These are phyloP conservation scores for Cryptococcus sp. DNA, from an alignment of 1,284 basidiomycete genomes.

Conservation along the genomic window DNA sequence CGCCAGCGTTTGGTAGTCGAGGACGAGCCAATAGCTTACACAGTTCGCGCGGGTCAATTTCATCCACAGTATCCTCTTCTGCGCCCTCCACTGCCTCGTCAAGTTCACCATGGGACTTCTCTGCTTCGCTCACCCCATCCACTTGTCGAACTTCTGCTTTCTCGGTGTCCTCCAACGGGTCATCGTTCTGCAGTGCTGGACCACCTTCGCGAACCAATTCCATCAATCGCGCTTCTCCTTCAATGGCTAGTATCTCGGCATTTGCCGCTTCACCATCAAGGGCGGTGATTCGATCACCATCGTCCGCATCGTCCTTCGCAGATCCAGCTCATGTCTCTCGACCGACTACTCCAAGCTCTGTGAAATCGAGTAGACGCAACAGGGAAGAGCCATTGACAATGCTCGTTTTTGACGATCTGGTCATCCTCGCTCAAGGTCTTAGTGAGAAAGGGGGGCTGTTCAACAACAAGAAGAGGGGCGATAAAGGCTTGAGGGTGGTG, in stretches of 20 bases:
- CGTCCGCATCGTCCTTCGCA: constrained; percentile 18
- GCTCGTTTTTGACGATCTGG: constrained; percentile 70
- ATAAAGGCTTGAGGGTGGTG: constrained; percentile 30
- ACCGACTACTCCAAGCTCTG: constrained; percentile 14
- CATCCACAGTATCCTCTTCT: constrained; percentile 22
- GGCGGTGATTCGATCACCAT: constrained; percentile 18
- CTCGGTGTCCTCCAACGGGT: constrained; percentile 27
- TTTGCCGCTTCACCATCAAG: constrained; percentile 21
- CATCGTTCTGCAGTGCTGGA: constrained; percentile 7
- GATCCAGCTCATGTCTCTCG: constrained; percentile 3
- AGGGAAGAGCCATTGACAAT: constrained; percentile 55
- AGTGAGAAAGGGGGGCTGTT: constrained; percentile 34
- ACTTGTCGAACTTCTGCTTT: constrained; percentile 31
- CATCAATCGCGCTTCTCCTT: constrained; percentile 6
- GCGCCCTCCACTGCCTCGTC: constrained; percentile 24
- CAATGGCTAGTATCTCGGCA: constrained; percentile 7
- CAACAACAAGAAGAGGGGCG: constrained; percentile 25
- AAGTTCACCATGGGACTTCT: constrained; percentile 34
- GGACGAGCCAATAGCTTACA: constrained; percentile 26
- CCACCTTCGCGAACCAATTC: constrained; percentile 24
- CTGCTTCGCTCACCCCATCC: constrained; percentile 18
- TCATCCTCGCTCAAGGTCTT: constrained; percentile 58
- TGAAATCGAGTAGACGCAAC: constrained; percentile 13
- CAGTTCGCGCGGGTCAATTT: constrained; percentile 29
- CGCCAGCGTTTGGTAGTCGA: constrained; percentile 13